Evolutionary conservation across 73 alveolate genomes (phyloP), one percentile per base, ranked within the genome.

Genomic region (Paramecium octaurelia): DNA sequence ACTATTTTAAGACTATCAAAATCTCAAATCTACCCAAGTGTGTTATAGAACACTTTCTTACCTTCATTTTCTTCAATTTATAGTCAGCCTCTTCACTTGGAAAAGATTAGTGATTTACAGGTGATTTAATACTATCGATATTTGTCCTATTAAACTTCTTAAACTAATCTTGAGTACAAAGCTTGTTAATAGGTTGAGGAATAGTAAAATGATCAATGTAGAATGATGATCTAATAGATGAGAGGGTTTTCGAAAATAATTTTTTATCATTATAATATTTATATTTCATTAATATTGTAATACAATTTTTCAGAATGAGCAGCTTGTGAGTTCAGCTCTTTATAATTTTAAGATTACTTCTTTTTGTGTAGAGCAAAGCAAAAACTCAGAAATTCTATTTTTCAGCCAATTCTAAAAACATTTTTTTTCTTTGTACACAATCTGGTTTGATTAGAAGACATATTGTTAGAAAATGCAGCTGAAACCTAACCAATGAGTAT

Each of bases 361-460:
- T 84, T 88, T 88, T 86, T 88, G 94, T 92, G 5, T 46, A 29
- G 18, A 92, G 92, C 44, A 88, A 88, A 54, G 70, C 94, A 60
- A 88, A 88, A 29, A 88, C 42, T 29, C 85, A 58, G 50, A 88
- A 88, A 46, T 88, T 88, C 34, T 88, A 88, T 54, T 88, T 88
- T 54, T 88, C 60, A 69, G 91, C 86, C 44, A 88, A 88, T 8
- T 68, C 90, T 38, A 31, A 35, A 71, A 88, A 57, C 1, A 73
- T 76, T 64, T 23, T 2, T 34, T 48, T 88, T 21, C 48, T 69
- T 27, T 84, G 35, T 21, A 88, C 87, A 48, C 43, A 88, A 27
- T 38, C 29, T 29, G 94, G 94, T 71, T 88, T 92, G 85, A 76
- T 71, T 40, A 88, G 35, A 3, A 83, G 91, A 58, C 42, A 70